Base-by-base conservation (phyloP, 1,139 yeast genomes). In the Saccharomyces hybrid region DNA sequence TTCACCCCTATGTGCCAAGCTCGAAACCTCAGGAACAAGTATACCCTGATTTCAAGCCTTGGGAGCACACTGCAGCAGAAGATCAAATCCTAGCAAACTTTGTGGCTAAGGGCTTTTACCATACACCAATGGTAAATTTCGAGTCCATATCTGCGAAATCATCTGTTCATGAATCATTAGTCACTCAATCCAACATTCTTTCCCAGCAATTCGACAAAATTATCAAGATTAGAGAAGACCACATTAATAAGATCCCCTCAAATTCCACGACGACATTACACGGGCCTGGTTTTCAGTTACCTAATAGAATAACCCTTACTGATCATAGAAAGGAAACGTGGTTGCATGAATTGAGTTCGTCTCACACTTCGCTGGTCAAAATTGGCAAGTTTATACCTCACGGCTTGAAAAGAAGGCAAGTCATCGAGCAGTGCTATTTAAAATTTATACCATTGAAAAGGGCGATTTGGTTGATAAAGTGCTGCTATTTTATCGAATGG, bases 391-490 rank as follows among this genome's bases (percentile, higher is more conserved):
- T 90, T 38, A 80, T 91, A n/a, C 98, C 99, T 0, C 96, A 91
- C 67, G 97, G 97, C 0, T 80, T 91, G 26, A 76, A 91, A 59
- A 86, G 88, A 66, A 81, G 83, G 61, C 76, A 79, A 1, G 73
- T 91, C 44, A 69, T 91, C 3, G 96, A 90, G 58, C 86, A 84
- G 55, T 77, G 95, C 60, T 78, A 86, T 58, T 65, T 73, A 44
- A 83, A 84, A 62, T 71, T 73, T 34, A 83, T 91, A 0, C 97
- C 98, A 0, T 73, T 85, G 3, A 69, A 80, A 26, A 74, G 97
- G 56, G 96, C 96, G 0, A 71, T 91, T 3, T 91, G 99, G 99
- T 79, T 91, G 57, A 87, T 93, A 3, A 82, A 88, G 60, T 88
- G 96, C 69, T 88, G 90, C 1, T 82, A 93, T 16, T 84, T 87